Base-by-base conservation (phyloP, 257 asterid species). In the Solanum piurae region DNA sequence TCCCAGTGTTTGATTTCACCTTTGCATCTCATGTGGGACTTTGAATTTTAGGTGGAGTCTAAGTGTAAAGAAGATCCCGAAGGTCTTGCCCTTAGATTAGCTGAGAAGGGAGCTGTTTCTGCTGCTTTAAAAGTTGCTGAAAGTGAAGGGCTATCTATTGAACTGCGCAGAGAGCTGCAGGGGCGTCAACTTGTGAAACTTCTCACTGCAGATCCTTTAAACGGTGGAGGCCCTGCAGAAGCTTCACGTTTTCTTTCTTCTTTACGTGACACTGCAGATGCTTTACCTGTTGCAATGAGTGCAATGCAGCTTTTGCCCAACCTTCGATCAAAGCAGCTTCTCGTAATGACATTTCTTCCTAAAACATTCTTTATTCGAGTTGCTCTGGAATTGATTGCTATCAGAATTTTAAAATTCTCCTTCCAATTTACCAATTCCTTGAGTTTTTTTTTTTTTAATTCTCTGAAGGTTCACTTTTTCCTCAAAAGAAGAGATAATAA, bases 111-210 rank as follows among this genome's bases (percentile, higher is more conserved):
- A 89, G 96, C 96, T 76, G 99, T 97, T 82, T 95, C 99, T 90
- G 97, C 96, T 89, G 98, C 99, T 76, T 83, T 95, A 87, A 96
- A 97, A 89, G 99, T 97, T 89, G 98, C 99, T 44, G 98, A 97
- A 93, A 94, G 96, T 94, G 98, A 95, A 86, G 94, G 94, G 87
- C 98, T 97, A 90, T 93, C 98, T 84, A 92, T 95, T 89, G 98
- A 95, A 88, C 91, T 97, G 91, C 96, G 99, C 87, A 95, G 99
- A 91, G 99, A 97, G 92, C 96, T 95, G 86, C 96, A 95, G 91
- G 99, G 99, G 82, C 99, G 98, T 90, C 98, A 95, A 92, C 99
- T 97, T 89, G 99, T 97, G 86, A 97, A 95, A 93, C 99, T 97
- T 94, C 97, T 97, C 38, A 95, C 93, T 84, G 98, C 98, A 64